phyloP scores from a whole-genome alignment of 2,329 filamentous ascomycete genomes.

The Xylaria multiplex region DNA sequence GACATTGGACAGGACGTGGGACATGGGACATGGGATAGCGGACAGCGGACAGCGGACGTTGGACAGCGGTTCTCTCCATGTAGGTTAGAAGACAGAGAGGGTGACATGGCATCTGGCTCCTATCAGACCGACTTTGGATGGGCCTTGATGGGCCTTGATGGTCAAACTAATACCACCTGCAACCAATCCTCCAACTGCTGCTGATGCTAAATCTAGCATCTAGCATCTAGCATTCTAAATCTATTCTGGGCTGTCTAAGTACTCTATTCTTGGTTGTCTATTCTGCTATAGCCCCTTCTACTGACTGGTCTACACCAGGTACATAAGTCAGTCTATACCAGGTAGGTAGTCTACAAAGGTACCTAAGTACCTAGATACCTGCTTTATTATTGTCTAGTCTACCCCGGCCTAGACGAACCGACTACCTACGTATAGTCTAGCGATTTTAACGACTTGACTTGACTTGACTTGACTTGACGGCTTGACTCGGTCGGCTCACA shows the following conservation, averaged over 20 bases:
- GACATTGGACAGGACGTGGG: background rate
- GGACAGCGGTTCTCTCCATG: conserved; percentile 13
- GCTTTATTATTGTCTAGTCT: too few relatives aligned
- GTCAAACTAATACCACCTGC: background rate
- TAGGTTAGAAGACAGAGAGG: background rate
- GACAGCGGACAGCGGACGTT: too few relatives aligned
- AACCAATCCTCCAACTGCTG: background rate
- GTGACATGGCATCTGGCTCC: conserved; percentile 18
- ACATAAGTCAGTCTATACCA: too few relatives aligned
- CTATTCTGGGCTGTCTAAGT: background rate
- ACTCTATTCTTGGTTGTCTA: background rate
- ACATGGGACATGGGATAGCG: too few relatives aligned
- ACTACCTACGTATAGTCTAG: background rate
- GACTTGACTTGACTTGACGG: too few relatives aligned
- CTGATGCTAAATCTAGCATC: background rate
- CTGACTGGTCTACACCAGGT: too few relatives aligned
- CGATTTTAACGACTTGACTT: background rate
- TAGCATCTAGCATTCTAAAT: background rate
- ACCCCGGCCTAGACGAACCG: background rate
- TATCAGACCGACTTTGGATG: too few relatives aligned
- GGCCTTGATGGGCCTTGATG: too few relatives aligned
- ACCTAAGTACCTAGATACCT: too few relatives aligned
- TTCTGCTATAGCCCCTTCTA: too few relatives aligned
- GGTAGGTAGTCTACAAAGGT: too few relatives aligned
- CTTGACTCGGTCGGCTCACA: too few relatives aligned